Evolutionary conservation across 805 yeast genomes (phyloP).

Genomic region (Teunomyces cretensis): DNA sequence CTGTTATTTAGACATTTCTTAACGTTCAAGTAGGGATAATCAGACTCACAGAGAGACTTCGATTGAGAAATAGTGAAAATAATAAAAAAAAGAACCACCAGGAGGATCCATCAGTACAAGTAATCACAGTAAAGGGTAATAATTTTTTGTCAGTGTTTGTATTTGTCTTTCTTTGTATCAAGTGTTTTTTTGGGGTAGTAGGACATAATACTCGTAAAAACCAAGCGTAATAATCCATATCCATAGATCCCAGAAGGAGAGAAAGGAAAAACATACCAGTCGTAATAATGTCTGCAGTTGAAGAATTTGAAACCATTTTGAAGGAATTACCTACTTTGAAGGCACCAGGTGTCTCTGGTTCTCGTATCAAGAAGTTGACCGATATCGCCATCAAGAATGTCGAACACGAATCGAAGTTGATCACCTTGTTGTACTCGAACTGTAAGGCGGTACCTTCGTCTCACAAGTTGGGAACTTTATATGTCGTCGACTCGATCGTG

Average conservation of each 20-base stretch:
- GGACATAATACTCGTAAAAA: slow-evolving; percentile 1
- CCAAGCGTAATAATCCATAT: neutral
- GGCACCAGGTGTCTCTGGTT: slow-evolving; percentile 93
- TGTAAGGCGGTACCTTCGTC: slow-evolving; percentile 72
- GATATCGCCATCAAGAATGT: slow-evolving; percentile 74
- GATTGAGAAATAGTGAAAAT: too few relatives aligned
- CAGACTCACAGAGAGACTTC: neutral
- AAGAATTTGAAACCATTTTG: slow-evolving; percentile 48
- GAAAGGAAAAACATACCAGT: neutral
- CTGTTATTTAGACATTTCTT: neutral
- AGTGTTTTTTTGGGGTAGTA: slow-evolving; percentile 1
- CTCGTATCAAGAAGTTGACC: slow-evolving; percentile 85
- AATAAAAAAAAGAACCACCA: neutral
- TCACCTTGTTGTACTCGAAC: slow-evolving; percentile 59
- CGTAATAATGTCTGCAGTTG: slow-evolving; percentile 37
- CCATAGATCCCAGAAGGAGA: neutral
- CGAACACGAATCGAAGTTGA: slow-evolving; percentile 52
- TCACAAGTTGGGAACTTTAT: slow-evolving; percentile 87
- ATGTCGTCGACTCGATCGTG: slow-evolving; percentile 89
- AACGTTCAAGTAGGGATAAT: neutral
- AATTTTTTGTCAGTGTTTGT: neutral
- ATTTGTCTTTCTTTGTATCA: slow-evolving; percentile 2
- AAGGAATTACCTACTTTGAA: slow-evolving; percentile 57
- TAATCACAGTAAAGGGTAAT: slow-evolving; percentile 2
- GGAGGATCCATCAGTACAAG: neutral